Evolutionary conservation across 257 asterid genomes (phyloP), one percentile per base, ranked within the genome.

Genomic region (Lithospermum erythrorhizon): DNA sequence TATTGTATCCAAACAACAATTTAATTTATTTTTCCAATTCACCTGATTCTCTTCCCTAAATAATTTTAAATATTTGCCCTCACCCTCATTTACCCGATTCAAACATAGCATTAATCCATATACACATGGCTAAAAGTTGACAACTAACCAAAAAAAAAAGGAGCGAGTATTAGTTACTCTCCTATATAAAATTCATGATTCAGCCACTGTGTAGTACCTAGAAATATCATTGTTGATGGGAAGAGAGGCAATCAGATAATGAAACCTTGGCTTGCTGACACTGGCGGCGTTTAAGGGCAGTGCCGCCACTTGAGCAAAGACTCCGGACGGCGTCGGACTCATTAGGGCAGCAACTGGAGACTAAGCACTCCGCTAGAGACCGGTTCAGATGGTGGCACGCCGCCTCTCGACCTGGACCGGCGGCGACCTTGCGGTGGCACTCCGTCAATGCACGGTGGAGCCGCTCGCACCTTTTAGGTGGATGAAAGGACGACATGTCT

Each of bases 221-320:
- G 6, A 27, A 9, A 35, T 8, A 13, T 41, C 17, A 41, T 11
- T 47, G 32, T 68, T 84, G 95, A 68, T 78, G 82, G 27, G 61
- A 41, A 49, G 85, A 76, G 20, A 90, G 73, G 76, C 97, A 90
- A 65, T 64, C 72, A 22, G 90, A 78, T 57, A 90, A 94, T 49
- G 94, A 81, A 16, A 81, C 68, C 68, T 90, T 83, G 11, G 96
- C 96, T 65, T 68, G 73, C 54, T 70, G 79, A 77, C 97, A 87
- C 81, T 85, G 96, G 56, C 72, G 87, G 73, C 95, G 95, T 79
- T 90, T 90, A 25, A 87, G 77, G 64, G 89, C 80, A 73, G 95
- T 85, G 54, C 96, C 96, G 76, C 85, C 86, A 79, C 95, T 87
- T 61, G 96, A 80, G 75, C 95, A 90, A 68, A 87, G 95, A 68